Percentiles rank a stretch among this genome's conserved stretches.
Conservation (phyloP, 2,329 filamentous ascomycete species). For the Plenodomus lindquistii region DNA sequence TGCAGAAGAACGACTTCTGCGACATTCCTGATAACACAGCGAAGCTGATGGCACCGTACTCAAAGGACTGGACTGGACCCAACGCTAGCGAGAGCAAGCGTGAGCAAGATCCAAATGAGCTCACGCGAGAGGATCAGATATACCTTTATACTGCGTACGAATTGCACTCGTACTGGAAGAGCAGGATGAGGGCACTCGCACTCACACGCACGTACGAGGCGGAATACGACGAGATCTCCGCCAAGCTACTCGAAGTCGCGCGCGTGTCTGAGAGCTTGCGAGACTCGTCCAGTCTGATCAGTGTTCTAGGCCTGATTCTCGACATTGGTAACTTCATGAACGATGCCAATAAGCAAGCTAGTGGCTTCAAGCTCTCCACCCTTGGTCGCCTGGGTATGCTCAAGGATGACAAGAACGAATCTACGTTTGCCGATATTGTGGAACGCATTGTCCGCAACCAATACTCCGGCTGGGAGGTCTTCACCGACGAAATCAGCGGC, state of each 20-base stretch:
- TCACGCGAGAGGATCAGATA: constrained; percentile 94
- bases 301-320: constrained; percentile 90
- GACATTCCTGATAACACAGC: constrained; percentile 87
- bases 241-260: constrained; percentile 84
- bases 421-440: constrained; percentile 91
- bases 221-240: constrained; percentile 90
- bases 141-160: constrained; percentile 93
- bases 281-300: constrained; percentile 92
- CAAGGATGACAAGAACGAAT: constrained; percentile 98
- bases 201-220: constrained; percentile 81
- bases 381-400: constrained; percentile 93
- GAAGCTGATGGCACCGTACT: constrained; percentile 93
- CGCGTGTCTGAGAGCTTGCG: constrained; percentile 84
- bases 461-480: constrained; percentile 93
- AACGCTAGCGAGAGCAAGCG: constrained; percentile 76
- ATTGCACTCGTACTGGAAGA: constrained; percentile 98
- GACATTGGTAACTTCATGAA: constrained; percentile 99
- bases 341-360: constrained; percentile 96
- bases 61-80: constrained; percentile 92
- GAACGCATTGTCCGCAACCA: constrained; percentile 96
- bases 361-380: constrained; percentile 96
- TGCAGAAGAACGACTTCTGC: constrained; percentile 90
- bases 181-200: constrained; percentile 86
- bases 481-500: constrained; percentile 79
- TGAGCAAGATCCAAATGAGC: constrained; percentile 83